Evolutionary conservation across 2,329 filamentous ascomycete genomes (phyloP), one percentile per base, ranked within the genome.

Genomic region (Epichloe elymi): DNA sequence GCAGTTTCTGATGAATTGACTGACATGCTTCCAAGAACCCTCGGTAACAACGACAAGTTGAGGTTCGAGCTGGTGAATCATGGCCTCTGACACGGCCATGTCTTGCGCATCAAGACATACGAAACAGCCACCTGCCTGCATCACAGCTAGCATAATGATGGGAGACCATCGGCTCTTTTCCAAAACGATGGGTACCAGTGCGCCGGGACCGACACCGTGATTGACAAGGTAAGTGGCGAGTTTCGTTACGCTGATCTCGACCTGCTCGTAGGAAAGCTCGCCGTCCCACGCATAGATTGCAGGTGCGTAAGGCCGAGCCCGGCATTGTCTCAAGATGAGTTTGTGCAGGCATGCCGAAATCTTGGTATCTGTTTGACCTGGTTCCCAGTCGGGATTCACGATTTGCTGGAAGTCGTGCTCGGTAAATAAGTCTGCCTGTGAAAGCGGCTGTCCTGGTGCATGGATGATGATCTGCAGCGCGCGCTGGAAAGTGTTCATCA

Each of bases 101-200:
- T 75, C 69, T 15, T 72, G 67, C 3, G 64, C 66, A 42, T 78
- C 75, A 30, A 79, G 63, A 0, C 74, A 70, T 0, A 75, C 72
- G 40, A 78, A 71, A n/a, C 69, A 69, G 1, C 70, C 74, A 12
- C 75, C 75, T 4, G 74, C 66, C 58, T 86, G 84, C 42, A 88
- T 67, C 2, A 83, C 74, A 0, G 84, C 83, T 19, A 90, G 70
- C 54, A 90, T 82, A 6, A 82, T 75, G 39, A 88, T 68, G 46
- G 88, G 83, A 0, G 86, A 73, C 62, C 84, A 76, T 14, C 80
- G 67, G 19, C 78, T 85, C 66, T 87, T 89, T 42, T 86, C 79
- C 59, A 88, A 73, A 17, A 83, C 76, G 5, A 89, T 72, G 5
- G 80, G 81, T 1, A 89, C 74, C 4, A 85, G 68, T 7, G 76